phyloP scores from a whole-genome alignment of 208 protist species.

The Wallacemonas rigidus region DNA sequence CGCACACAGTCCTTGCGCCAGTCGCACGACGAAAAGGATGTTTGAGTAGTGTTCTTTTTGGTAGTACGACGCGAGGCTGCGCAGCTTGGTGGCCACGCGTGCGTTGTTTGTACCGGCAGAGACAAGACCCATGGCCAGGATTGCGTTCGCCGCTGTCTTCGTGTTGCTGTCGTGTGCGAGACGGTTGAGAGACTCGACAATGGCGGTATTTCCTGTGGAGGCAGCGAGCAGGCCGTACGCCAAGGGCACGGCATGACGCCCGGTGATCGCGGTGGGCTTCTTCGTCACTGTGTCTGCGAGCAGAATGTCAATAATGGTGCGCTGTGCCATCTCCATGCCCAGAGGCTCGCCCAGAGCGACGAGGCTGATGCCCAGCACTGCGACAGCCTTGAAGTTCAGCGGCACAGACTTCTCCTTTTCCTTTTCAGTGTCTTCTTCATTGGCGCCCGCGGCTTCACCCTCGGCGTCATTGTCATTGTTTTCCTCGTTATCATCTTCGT shows the following conservation, averaged over 20 bases:
- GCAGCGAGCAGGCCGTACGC: conserved; percentile 97
- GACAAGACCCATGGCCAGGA: conserved; percentile 97
- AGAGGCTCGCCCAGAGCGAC: conserved; percentile 98
- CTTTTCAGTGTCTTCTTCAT: conserved; percentile 16
- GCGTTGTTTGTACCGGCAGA: conserved; percentile 98
- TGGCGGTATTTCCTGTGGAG: conserved; percentile 94
- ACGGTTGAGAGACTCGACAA: conserved; percentile 98
- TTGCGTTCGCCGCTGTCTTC: conserved; percentile 94
- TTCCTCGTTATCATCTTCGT: conserved; percentile 41
- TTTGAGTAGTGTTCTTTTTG: conserved; percentile 89
- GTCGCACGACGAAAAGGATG: conserved; percentile 80
- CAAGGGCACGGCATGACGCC: conserved; percentile 96
- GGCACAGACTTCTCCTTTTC: conserved; percentile 34
- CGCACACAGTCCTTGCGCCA: conserved; percentile 96
- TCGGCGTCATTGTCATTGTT: conserved; percentile 27
- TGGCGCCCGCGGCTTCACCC: conserved; percentile 8
- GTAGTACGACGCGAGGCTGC: conserved; percentile 97
- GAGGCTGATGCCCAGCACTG: conserved; percentile 97
- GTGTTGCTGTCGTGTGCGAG: conserved; percentile 97
- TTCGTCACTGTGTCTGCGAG: conserved; percentile 89
- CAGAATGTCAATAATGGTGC: conserved; percentile 97
- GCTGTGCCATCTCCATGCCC: conserved; percentile 97
- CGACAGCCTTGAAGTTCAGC: conserved; percentile 93
- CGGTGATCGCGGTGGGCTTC: conserved; percentile 69
- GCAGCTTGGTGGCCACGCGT: conserved; percentile 94